phyloP scores from a whole-genome alignment of 805 yeast genomes.

The Candida coquimbonensis region DNA sequence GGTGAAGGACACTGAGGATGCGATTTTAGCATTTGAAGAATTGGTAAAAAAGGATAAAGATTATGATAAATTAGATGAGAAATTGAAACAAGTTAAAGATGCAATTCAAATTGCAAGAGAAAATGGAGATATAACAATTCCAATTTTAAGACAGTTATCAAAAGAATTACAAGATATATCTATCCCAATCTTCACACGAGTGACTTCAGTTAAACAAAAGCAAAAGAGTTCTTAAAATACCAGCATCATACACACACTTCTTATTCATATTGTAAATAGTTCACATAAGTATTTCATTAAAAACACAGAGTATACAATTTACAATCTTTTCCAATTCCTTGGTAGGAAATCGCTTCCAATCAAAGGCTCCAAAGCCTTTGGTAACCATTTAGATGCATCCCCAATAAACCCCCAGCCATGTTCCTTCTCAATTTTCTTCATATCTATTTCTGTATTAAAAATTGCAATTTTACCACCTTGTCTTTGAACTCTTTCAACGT shows the following conservation, averaged over 20 bases:
- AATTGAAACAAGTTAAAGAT: conserved; percentile 52
- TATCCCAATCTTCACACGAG: conserved; percentile 61
- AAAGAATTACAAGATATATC: conserved; percentile 72
- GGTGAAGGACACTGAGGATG: conserved; percentile 83
- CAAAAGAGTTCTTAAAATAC: background rate
- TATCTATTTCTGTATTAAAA: conserved; percentile 64
- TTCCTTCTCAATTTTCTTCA: conserved; percentile 33
- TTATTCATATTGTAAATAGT: no score
- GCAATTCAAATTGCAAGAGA: conserved; percentile 58
- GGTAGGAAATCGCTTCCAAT: conserved; percentile 28
- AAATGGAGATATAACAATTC: conserved; percentile 50
- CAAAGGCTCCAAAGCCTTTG: conserved; percentile 54
- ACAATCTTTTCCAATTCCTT: conserved; percentile 19
- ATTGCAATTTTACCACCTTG: conserved; percentile 81
- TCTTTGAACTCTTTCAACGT: conserved; percentile 65
- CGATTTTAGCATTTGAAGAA: conserved; percentile 61
- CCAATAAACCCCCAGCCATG: conserved; percentile 69
- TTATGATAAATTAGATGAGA: conserved; percentile 37
- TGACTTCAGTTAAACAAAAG: conserved; percentile 8
- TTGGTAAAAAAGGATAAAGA: conserved; percentile 44
- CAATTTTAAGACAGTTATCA: conserved; percentile 61
- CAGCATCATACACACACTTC: no score
- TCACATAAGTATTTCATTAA: background rate
- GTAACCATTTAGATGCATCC: conserved; percentile 69
- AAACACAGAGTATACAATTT: background rate